Base-by-base conservation (phyloP, 345 rosid genomes). In the Citrus hindsii region DNA sequence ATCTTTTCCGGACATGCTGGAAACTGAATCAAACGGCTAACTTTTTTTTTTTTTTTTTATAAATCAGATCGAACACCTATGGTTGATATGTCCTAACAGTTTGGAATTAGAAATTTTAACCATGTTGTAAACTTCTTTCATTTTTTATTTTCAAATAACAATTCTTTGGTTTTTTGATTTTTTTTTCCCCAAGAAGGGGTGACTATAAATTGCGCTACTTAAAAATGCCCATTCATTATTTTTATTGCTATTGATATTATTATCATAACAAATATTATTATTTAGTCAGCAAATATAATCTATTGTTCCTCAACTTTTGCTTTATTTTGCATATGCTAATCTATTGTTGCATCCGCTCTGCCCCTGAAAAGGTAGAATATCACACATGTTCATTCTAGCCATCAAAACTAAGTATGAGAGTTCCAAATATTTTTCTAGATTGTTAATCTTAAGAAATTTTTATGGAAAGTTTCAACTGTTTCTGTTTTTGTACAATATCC, bases 1-100 rank as follows among this genome's bases (percentile, higher is more conserved):
- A 33, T 38, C 65, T 65, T 60, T 67, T 71, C 70, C 71, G 63
- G 13, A n/a, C 9, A 63, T 28, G 66, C 28, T 77, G 74, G 40
- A 74, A 56, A 3, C 71, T 27, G 42, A 68, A 42, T 77, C 7
- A 30, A 16, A 71, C 0, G 9, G 51, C 16, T 40, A 40, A 35
- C 2, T 12, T 1, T 40, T 40, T 40, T 32, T 32, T 9, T 30
- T 42, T 10, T 9, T 9, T 40, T 9, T 9, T 0, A 5, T 9
- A 42, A 42, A 42, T 42, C 51, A 13, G 51, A 42, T 42, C 51
- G 12, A 42, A 12, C 67, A 70, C 56, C 76, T 28, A 53, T 51
- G 28, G 28, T 56, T 66, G 71, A 67, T 7, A 5, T 40, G 27
- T 69, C 22, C 22, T 25, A 69, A 46, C 51, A 5, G 12, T 48